Evolutionary conservation across 192 early-diverging fungal species (phyloP).

Genomic region (Gryganskiella cystojenkinii): DNA sequence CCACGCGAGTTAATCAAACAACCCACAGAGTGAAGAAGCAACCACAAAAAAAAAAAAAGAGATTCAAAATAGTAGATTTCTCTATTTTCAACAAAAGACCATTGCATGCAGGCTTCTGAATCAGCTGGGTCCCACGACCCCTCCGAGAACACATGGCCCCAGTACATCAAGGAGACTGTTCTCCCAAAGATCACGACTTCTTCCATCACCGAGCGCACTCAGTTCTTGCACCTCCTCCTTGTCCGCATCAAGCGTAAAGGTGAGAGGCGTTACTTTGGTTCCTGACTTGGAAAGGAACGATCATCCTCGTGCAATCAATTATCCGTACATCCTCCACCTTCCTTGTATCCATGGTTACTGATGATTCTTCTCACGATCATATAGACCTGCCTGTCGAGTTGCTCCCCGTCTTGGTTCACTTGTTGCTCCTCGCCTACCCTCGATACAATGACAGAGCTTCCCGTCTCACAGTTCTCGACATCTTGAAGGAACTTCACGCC

Average conservation of each 20-base stretch:
- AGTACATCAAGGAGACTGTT: constrained; percentile 61
- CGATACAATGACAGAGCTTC: constrained; percentile 78
- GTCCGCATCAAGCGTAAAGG: constrained; percentile 60
- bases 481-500: constrained; percentile 64
- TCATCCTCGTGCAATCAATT: neutral
- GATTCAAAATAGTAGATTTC: constrained; percentile 5
- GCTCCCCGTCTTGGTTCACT: constrained; percentile 56
- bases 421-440: constrained; percentile 67
- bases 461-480: constrained; percentile 66
- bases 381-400: constrained; percentile 59
- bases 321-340: constrained; percentile 1
- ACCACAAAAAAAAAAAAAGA: neutral
- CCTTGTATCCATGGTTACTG: too few relatives aligned
- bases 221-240: constrained; percentile 59
- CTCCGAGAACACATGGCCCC: constrained; percentile 65
- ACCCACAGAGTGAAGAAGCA: neutral
- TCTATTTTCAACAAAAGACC: too few relatives aligned
- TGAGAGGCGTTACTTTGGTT: constrained; percentile 5
- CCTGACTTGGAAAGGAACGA: neutral
- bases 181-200: constrained; percentile 60
- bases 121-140: constrained; percentile 46
- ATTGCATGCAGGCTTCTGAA: constrained; percentile 35
- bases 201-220: constrained; percentile 60
- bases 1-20: too few relatives aligned
- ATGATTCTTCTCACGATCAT: neutral